phyloP scores from a whole-genome alignment of 495 filamentous ascomycete species.

The Rusavskia elegans region DNA sequence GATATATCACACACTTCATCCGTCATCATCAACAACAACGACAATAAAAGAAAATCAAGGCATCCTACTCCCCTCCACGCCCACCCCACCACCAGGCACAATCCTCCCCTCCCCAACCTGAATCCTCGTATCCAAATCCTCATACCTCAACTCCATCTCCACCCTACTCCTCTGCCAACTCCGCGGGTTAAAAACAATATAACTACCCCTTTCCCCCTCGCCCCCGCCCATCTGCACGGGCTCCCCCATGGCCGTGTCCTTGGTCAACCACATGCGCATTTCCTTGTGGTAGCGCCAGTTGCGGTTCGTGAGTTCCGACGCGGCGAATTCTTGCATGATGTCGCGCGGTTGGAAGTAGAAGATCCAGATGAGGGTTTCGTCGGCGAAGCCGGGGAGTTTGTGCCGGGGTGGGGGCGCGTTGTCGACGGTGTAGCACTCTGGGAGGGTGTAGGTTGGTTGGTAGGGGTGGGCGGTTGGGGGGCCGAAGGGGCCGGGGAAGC shows the following conservation, averaged over 20 bases:
- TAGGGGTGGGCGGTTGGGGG: conserved; percentile 51
- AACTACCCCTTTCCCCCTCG: conserved; percentile 57
- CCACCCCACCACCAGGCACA: no score
- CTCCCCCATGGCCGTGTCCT: conserved; percentile 53
- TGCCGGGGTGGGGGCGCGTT: conserved; percentile 69
- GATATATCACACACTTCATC: no score
- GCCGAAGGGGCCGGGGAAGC: conserved; percentile 55
- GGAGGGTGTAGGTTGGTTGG: conserved; percentile 62
- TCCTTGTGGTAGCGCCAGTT: conserved; percentile 93
- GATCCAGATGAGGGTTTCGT: conserved; percentile 86
- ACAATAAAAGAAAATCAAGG: no score
- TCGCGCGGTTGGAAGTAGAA: conserved; percentile 84
- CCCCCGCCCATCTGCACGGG: conserved; percentile 21
- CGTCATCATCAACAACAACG: no score
- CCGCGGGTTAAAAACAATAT: conserved; percentile 74
- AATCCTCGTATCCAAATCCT: background rate
- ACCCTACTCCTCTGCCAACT: conserved; percentile 74
- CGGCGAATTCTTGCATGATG: conserved; percentile 70
- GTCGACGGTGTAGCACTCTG: conserved; percentile 71
- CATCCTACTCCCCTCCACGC: no score
- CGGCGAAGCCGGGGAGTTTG: conserved; percentile 68
- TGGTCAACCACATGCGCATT: conserved; percentile 77
- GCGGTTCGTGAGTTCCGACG: conserved; percentile 60
- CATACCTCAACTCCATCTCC: conserved; percentile 6
- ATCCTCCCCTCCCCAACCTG: no score